These are phyloP conservation scores for Crataegus laevigata DNA, from an alignment of 306 rosid genomes.

Conservation along the genomic window DNA sequence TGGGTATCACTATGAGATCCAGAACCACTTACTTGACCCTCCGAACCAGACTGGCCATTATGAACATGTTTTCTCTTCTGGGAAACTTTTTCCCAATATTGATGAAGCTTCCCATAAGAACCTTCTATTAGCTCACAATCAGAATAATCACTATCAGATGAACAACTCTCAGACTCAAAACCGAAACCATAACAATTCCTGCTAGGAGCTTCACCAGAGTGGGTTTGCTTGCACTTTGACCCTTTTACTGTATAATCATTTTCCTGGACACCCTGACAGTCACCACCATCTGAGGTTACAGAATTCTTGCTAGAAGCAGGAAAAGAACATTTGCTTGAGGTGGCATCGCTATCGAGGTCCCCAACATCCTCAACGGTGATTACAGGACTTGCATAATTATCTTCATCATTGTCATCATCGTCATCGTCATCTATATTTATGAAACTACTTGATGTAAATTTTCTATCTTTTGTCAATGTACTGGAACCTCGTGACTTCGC, in stretches of 20 bases:
- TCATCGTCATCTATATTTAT: conserved; percentile 65
- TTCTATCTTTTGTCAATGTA: conserved; percentile 28
- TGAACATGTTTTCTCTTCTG: conserved; percentile 42
- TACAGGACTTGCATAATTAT: conserved; percentile 20
- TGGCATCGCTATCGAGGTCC: conserved; percentile 75
- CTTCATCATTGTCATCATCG: conserved; percentile 33
- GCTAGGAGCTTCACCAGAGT: conserved; percentile 22
- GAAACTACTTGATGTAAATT: conserved; percentile 26
- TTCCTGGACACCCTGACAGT: conserved; percentile 27
- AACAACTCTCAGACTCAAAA: conserved; percentile 26
- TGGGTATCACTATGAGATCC: conserved; percentile 32
- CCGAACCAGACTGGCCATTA: conserved; percentile 28
- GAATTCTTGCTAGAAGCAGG: conserved; percentile 21
- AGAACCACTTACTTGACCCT: conserved; percentile 50
- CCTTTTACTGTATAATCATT: conserved; percentile 29
- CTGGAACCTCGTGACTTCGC: conserved; percentile 25
- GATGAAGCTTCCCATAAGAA: conserved; percentile 30
- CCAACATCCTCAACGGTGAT: conserved; percentile 38
- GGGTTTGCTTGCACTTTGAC: conserved; percentile 30
- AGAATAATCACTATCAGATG: conserved; percentile 65
- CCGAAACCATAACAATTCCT: conserved; percentile 48
- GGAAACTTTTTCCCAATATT: conserved; percentile 71
- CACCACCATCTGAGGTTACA: conserved; percentile 30
- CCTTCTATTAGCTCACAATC: conserved; percentile 72
- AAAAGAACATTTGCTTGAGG: conserved; percentile 47